Conservation (phyloP, 1,139 yeast genomes). For the Kodamaea plutei region DNA sequence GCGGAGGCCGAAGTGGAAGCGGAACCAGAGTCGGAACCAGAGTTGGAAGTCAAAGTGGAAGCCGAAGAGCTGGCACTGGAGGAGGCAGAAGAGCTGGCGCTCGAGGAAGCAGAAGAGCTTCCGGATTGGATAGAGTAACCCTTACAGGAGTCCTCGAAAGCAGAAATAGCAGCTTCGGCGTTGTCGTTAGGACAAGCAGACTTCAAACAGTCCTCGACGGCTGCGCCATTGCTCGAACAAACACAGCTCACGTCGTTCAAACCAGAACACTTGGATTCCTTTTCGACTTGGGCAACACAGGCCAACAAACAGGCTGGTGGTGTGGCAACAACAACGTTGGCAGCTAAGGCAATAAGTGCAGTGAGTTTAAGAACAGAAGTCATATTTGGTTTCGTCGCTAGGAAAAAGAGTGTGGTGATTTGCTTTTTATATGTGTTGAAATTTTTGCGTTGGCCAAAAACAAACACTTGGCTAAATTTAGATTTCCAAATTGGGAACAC, state of each 20-base stretch:
- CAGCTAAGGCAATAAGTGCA: conserved; percentile 48
- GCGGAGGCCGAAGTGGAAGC: conserved; percentile 15
- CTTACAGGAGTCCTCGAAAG: conserved; percentile 54
- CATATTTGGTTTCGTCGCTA: conserved; percentile 8
- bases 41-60: conserved; percentile 23
- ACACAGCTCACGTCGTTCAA: conserved; percentile 64
- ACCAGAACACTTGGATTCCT: conserved; percentile 49
- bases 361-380: conserved; percentile 30
- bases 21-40: conserved; percentile 17
- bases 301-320: conserved; percentile 91
- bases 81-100: conserved; percentile 17
- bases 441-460: conserved; percentile 1
- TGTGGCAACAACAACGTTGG: conserved; percentile 55
- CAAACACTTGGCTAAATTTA: conserved; percentile 1
- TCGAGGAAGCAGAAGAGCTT: conserved; percentile 8
- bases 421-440: conserved; percentile 2
- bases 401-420: conserved; percentile 7
- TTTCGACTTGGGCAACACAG: conserved; percentile 71
- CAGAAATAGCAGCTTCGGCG: conserved; percentile 51
- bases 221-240: conserved; percentile 49
- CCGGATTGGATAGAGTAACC: conserved; percentile 24
- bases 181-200: conserved; percentile 61
- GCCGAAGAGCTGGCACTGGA: conserved; percentile 23
- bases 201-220: conserved; percentile 57
- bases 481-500: too few species aligned